Conservation (phyloP, 768 basidiomycete genomes). For the Amanita muscaria region DNA sequence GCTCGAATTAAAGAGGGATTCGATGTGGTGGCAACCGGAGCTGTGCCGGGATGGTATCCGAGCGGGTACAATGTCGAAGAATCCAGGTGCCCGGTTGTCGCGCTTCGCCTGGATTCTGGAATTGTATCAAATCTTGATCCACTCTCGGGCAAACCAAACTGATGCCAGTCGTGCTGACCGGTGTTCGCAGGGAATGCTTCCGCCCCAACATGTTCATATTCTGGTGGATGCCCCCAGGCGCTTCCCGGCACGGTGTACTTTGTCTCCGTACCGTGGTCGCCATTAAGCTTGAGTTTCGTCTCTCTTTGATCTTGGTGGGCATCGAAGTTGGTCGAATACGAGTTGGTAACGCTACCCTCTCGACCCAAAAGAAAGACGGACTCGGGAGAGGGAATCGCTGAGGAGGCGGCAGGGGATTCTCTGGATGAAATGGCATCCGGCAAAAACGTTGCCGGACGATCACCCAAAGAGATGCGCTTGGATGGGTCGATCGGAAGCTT, state of each 20-base stretch:
- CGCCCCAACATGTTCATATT: background rate
- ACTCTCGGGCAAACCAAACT: constrained; percentile 22
- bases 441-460: too few species aligned
- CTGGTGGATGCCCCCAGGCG: background rate
- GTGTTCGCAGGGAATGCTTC: constrained; percentile 34
- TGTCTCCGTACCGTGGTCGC: too few species aligned
- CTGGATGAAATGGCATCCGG: background rate
- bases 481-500: background rate
- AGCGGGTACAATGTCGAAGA: constrained; percentile 37
- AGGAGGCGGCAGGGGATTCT: background rate
- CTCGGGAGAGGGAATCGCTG: background rate
- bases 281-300: too few species aligned
- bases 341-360: too few species aligned
- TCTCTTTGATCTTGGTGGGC: too few species aligned
- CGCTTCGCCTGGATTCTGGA: constrained; percentile 61
- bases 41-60: constrained; percentile 32
- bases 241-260: too few species aligned
- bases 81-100: constrained; percentile 10
- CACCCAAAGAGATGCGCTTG: background rate
- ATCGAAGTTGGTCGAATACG: too few species aligned
- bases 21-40: constrained; percentile 32
- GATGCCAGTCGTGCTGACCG: constrained; percentile 23
- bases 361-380: too few species aligned
- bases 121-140: constrained; percentile 83
- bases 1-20: constrained; percentile 57